phyloP scores from a whole-genome alignment of 257 asterid genomes.

The Ehretia macrophylla region DNA sequence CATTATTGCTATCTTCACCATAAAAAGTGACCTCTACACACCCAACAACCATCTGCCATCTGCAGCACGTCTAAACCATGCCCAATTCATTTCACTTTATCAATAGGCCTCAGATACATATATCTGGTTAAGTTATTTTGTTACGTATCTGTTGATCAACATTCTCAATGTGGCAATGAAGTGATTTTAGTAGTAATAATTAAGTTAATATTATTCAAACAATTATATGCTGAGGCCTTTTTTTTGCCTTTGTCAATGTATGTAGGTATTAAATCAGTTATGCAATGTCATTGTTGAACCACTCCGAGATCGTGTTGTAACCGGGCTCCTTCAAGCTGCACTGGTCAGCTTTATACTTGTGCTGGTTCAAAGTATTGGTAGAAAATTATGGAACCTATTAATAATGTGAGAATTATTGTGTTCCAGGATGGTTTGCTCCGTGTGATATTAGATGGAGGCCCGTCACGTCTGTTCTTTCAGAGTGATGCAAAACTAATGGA shows the following conservation, averaged over 20 bases:
- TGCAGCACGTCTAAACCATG: too few species aligned
- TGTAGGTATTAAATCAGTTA: constrained; percentile 83
- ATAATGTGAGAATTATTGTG: constrained; percentile 14
- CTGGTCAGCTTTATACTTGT: constrained; percentile 41
- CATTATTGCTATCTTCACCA: too few species aligned
- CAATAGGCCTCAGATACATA: too few species aligned
- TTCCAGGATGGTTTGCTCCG: constrained; percentile 85
- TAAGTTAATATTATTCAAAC: not conserved
- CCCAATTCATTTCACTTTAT: too few species aligned
- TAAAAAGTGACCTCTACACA: too few species aligned
- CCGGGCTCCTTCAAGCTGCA: constrained; percentile 95
- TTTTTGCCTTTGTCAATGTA: constrained; percentile 13
- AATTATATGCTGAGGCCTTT: not conserved
- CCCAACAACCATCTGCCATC: too few species aligned
- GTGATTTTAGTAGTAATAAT: not conserved
- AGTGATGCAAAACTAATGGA: constrained; percentile 81
- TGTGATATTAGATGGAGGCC: constrained; percentile 87
- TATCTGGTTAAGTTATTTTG: too few species aligned
- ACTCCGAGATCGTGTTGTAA: constrained; percentile 92
- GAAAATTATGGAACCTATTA: not conserved
- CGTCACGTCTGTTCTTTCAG: constrained; percentile 65
- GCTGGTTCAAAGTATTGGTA: constrained; percentile 3
- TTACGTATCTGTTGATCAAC: too few species aligned
- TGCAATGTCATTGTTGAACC: constrained; percentile 86
- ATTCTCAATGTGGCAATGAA: not conserved